Conservation (phyloP, 2,329 filamentous ascomycete species). For the Acrocalymma vagum region DNA sequence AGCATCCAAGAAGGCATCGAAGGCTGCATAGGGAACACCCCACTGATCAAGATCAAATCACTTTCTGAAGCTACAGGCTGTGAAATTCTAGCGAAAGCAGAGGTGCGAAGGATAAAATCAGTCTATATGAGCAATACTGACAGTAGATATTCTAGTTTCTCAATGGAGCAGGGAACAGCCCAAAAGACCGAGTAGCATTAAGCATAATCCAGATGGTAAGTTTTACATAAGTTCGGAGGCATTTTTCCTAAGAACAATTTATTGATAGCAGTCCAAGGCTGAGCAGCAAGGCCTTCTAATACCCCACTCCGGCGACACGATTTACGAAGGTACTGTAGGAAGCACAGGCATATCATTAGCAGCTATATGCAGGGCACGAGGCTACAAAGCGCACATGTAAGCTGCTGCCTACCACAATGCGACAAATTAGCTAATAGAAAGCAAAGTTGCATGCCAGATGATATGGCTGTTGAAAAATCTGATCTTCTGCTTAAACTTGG, state of each 20-base stretch:
- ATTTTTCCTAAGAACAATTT: background rate
- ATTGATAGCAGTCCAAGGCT: constrained; percentile 59
- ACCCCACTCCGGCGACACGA: constrained; percentile 86
- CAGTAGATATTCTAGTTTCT: constrained; percentile 67
- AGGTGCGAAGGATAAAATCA: constrained; percentile 59
- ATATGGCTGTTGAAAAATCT: constrained; percentile 88
- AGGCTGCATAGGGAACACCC: constrained; percentile 92
- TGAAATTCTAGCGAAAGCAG: constrained; percentile 90
- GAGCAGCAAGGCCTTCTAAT: constrained; percentile 79
- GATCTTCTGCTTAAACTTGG: constrained; percentile 89
- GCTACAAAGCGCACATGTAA: constrained; percentile 89
- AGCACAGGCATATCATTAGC: constrained; percentile 96
- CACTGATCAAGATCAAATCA: constrained; percentile 84
- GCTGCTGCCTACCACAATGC: constrained; percentile 22
- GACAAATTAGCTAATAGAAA: constrained; percentile 13
- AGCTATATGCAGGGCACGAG: constrained; percentile 83
- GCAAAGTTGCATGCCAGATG: constrained; percentile 89
- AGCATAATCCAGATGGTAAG: constrained; percentile 77
- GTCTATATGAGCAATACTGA: constrained; percentile 13
- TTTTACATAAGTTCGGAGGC: background rate
- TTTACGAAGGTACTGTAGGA: constrained; percentile 97
- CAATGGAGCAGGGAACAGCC: constrained; percentile 91
- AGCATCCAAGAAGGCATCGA: constrained; percentile 81
- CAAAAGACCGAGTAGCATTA: constrained; percentile 93
- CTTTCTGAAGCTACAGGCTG: constrained; percentile 88